These are phyloP conservation scores for Heliosperma pusillum DNA, from an alignment of 148 eudicot genomes.

Conservation along the genomic window DNA sequence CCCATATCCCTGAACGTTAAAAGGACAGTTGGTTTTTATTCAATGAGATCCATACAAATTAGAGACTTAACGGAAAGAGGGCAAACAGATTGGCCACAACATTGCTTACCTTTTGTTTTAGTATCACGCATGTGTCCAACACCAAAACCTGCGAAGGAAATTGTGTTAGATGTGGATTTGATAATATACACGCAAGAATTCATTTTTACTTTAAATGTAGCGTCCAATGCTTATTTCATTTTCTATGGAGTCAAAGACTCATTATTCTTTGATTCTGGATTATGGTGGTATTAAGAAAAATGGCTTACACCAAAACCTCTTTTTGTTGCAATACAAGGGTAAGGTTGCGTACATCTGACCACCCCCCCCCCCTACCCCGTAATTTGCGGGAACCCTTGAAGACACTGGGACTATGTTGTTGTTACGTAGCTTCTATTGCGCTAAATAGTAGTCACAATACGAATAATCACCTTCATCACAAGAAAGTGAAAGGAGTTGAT, in stretches of 20 bases:
- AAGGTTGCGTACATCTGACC: too few relatives aligned
- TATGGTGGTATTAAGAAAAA: too few relatives aligned
- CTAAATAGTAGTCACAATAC: constrained; percentile 2
- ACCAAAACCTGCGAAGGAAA: constrained; percentile 72
- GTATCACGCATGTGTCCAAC: constrained; percentile 99
- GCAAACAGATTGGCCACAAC: not conserved
- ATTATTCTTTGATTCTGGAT: too few relatives aligned
- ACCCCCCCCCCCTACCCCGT: too few relatives aligned
- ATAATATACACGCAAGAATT: not conserved
- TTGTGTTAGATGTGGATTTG: not conserved
- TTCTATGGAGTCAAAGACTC: too few relatives aligned
- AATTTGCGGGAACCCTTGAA: too few relatives aligned
- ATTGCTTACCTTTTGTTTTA: constrained; percentile 75
- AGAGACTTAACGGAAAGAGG: not conserved
- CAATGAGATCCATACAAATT: not conserved
- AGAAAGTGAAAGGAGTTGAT: constrained; percentile 94
- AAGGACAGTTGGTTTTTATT: constrained; percentile 3
- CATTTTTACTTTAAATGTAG: not conserved
- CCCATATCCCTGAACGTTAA: constrained; percentile 72
- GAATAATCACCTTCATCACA: constrained; percentile 77
- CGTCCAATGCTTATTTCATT: too few relatives aligned
- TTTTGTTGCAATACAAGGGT: too few relatives aligned
- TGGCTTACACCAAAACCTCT: too few relatives aligned
- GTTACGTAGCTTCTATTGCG: not conserved
- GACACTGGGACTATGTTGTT: too few relatives aligned